Percentiles rank a stretch among this genome's conserved stretches.
phyloP scores from a whole-genome alignment of 495 filamentous ascomycete species.

The Penicillium pulvis region DNA sequence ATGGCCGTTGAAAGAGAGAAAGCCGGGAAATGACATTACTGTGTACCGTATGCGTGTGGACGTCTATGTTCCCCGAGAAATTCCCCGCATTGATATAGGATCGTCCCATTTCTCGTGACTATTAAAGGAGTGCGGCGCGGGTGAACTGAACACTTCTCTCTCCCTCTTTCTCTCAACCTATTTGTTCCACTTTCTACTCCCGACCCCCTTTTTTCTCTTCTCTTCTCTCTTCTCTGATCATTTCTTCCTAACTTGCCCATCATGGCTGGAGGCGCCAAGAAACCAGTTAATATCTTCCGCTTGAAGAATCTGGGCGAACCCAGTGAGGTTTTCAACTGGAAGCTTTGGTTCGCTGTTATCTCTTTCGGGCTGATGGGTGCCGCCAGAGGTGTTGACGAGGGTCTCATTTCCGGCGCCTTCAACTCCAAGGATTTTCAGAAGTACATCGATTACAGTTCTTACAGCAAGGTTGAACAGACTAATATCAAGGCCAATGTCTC shows the following conservation, averaged over 20 bases:
- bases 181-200: too few species aligned
- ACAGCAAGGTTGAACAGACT: slow-evolving; percentile 51
- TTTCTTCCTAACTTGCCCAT: slow-evolving; percentile 15
- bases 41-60: neutral
- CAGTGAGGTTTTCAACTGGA: slow-evolving; percentile 63
- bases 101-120: neutral
- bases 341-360: slow-evolving; percentile 64
- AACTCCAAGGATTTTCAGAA: slow-evolving; percentile 62
- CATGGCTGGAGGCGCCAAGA: slow-evolving; percentile 65
- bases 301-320: slow-evolving; percentile 57
- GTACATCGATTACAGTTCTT: slow-evolving; percentile 58
- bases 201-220: neutral
- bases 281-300: slow-evolving; percentile 68
- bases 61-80: neutral
- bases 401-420: slow-evolving; percentile 67
- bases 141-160: neutral
- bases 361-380: slow-evolving; percentile 72
- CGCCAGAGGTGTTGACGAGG: slow-evolving; percentile 68
- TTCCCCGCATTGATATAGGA: slow-evolving; percentile 1
- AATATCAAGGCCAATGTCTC: slow-evolving; percentile 72
- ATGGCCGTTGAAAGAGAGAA: neutral
- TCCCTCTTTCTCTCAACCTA: too few species aligned
- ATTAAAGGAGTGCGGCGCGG: slow-evolving; percentile 10
- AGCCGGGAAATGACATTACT: neutral
- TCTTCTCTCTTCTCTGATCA: neutral